Evolutionary conservation across 495 filamentous ascomycete genomes (phyloP), one percentile per base, ranked within the genome.

Genomic region (Penicillium bialowiezense): DNA sequence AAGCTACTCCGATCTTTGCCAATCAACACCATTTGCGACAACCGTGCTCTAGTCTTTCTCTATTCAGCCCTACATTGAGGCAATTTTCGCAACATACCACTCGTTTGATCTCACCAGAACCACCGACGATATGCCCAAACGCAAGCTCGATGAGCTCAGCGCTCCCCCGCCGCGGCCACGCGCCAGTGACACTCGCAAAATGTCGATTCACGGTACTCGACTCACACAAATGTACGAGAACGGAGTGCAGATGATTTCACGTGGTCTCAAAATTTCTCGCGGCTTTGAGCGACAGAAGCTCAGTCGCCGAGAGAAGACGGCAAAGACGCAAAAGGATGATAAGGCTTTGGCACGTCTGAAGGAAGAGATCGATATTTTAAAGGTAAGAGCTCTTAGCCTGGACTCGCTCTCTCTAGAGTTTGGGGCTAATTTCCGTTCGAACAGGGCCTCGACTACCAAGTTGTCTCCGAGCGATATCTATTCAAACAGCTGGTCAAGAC

Each of bases 211-310:
- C 51, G 59, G 59, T 10, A 54, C 59, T 20, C 67, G 72, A 10
- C 52, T 87, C 19, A 71, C 74, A 15, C 70, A 78, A 38, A 78
- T 82, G 33, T 73, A 90, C 51, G 63, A 75, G 9, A 72, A 81
- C 44, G 78, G 78, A 51, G 77, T 80, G 26, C 79, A 78, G 44
- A 63, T 80, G 17, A 74, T 96, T 7, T 75, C 77, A 37, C 77
- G 82, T 17, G 86, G 82, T 0, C 73, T 96, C 31, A 95, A 93
- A 65, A 72, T 80, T 1, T 88, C 87, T 20, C 90, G 90, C 49
- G 89, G 88, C 13, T 92, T 92, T 64, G 91, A 96, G 70, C 76
- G 90, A 54, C 91, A 96, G 69, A 96, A 95, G 48, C 76, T 91
- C 36, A 83, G 87, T 24, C 84, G 90, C 44, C 72, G 90, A 29